Evolutionary conservation across 192 early-diverging fungal species (phyloP).

Genomic region (Lunasporangiospora selenospora): DNA sequence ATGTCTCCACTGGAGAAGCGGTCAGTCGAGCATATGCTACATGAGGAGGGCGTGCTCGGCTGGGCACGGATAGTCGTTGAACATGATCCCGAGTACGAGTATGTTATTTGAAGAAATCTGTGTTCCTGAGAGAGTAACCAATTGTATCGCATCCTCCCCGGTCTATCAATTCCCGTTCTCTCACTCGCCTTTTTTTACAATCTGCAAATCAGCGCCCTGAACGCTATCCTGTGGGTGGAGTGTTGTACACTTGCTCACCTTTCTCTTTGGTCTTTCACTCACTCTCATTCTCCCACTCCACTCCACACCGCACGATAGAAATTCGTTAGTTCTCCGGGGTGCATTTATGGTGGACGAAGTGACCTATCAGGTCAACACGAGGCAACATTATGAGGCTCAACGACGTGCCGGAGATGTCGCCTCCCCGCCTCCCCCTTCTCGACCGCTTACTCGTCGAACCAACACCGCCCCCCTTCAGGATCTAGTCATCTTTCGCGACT

Average conservation of each 20-base stretch:
- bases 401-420: constrained; percentile 61
- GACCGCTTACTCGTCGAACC: too few relatives aligned
- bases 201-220: neutral
- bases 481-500: constrained; percentile 65
- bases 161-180: too few relatives aligned
- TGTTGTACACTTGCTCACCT: neutral
- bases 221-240: neutral
- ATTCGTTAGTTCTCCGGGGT: constrained; percentile 62
- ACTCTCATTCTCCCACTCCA: too few relatives aligned
- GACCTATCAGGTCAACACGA: constrained; percentile 65
- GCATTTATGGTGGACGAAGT: constrained; percentile 59
- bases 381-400: constrained; percentile 57
- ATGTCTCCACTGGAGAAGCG: constrained; percentile 24
- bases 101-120: neutral
- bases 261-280: neutral
- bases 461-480: constrained; percentile 4
- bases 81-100: constrained; percentile 30
- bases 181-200: neutral
- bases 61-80: constrained; percentile 62
- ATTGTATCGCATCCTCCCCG: constrained; percentile 8
- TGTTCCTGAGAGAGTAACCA: constrained; percentile 17
- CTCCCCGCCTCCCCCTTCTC: constrained; percentile 34
- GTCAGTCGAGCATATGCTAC: constrained; percentile 44
- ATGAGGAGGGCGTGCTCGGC: constrained; percentile 55
- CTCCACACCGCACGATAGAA: too few relatives aligned